These are phyloP conservation scores for Tricholoma saponaceum DNA, from an alignment of 768 basidiomycete species.

Conservation along the genomic window DNA sequence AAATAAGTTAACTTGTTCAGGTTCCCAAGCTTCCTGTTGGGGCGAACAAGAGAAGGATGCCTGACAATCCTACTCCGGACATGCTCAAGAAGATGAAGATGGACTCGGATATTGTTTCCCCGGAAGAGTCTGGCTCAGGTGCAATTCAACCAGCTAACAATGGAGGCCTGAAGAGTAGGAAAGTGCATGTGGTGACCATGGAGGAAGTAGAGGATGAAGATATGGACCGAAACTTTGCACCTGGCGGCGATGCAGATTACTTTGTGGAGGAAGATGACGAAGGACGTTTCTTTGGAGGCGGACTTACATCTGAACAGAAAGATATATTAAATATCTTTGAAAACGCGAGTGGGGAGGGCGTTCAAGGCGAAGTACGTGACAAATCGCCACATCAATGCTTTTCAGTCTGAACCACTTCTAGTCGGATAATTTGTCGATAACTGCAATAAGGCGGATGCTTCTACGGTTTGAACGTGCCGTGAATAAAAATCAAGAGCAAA, in stretches of 20 bases:
- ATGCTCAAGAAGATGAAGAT: constrained; percentile 76
- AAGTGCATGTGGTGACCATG: constrained; percentile 45
- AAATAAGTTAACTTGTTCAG: constrained; percentile 27
- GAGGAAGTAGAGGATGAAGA: constrained; percentile 62
- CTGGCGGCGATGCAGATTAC: constrained; percentile 87
- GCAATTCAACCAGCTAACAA: constrained; percentile 6
- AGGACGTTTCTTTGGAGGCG: constrained; percentile 91
- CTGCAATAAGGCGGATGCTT: constrained; percentile 68
- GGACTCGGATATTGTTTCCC: constrained; percentile 35
- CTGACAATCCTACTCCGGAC: constrained; percentile 75
- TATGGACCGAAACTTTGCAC: constrained; percentile 55
- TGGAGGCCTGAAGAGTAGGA: constrained; percentile 7
- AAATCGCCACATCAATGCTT: constrained; percentile 11
- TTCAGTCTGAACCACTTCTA: constrained; percentile 25
- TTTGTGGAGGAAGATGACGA: constrained; percentile 90
- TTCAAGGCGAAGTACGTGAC: constrained; percentile 61
- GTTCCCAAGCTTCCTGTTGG: constrained; percentile 63
- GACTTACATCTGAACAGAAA: constrained; percentile 89
- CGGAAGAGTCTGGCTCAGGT: constrained; percentile 5
- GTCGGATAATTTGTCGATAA: constrained; percentile 66
- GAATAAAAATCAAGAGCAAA: constrained; percentile 93
- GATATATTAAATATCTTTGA: constrained; percentile 96
- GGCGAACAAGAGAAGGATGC: constrained; percentile 69
- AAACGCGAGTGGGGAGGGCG: constrained; percentile 56
- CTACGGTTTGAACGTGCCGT: constrained; percentile 83